These are phyloP conservation scores for Spinacia oleracea DNA, from an alignment of 179 eudicot species.

Conservation along the genomic window DNA sequence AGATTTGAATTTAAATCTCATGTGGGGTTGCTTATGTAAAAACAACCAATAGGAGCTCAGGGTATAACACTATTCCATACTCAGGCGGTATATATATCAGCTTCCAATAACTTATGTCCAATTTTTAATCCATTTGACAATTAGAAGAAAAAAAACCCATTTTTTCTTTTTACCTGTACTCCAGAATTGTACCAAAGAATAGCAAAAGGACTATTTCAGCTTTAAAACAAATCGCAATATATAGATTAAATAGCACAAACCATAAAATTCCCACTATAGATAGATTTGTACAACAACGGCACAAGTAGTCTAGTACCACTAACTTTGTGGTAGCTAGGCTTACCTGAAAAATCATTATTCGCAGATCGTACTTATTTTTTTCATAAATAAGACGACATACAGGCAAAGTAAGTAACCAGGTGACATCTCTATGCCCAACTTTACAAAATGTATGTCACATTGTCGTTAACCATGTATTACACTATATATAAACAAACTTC, in stretches of 20 bases:
- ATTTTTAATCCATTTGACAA: too few species aligned
- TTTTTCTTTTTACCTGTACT: background rate
- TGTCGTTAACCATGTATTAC: background rate
- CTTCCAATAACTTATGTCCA: too few species aligned
- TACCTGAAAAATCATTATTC: background rate
- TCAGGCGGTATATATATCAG: too few species aligned
- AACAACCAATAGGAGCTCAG: too few species aligned
- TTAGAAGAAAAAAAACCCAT: too few species aligned
- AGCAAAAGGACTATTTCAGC: background rate
- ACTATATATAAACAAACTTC: background rate
- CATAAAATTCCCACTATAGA: conserved; percentile 8
- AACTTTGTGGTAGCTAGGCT: background rate
- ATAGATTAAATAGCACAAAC: background rate
- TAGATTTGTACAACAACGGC: conserved; percentile 2
- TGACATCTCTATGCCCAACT: conserved; percentile 10
- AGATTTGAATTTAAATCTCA: too few species aligned
- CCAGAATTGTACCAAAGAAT: background rate
- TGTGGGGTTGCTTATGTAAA: too few species aligned
- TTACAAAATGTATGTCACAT: conserved; percentile 13
- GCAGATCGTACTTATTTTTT: background rate
- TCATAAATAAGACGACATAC: background rate
- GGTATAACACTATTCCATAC: too few species aligned
- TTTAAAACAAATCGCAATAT: background rate
- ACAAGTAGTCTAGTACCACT: conserved; percentile 16
- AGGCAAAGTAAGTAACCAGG: conserved; percentile 6